A percentile compares a stretch with the other conserved stretches of the same genome.
These are phyloP conservation scores for Hymenoscyphus salicellus DNA, from an alignment of 2,329 filamentous ascomycete genomes.

Conservation along the genomic window DNA sequence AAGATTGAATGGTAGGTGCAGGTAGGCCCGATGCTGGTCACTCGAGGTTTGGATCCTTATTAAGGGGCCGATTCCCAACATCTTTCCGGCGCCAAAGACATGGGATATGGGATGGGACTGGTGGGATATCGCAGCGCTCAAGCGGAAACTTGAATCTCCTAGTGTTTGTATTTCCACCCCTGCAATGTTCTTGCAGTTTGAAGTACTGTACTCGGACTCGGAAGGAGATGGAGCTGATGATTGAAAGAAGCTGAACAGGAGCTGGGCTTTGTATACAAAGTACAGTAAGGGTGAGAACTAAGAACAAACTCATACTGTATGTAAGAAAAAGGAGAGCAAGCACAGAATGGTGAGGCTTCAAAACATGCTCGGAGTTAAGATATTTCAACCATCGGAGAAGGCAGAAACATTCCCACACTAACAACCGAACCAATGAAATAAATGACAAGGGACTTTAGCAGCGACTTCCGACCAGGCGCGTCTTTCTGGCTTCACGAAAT, in stretches of 20 bases:
- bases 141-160: constrained; percentile 19
- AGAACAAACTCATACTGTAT: background rate
- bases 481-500: background rate
- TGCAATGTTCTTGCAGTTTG: background rate
- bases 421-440: background rate
- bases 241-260: background rate
- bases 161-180: constrained; percentile 14
- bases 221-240: background rate
- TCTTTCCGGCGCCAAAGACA: constrained; percentile 14
- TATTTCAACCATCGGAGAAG: background rate
- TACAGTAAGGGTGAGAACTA: background rate
- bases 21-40: constrained; percentile 10
- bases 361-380: background rate
- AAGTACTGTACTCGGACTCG: background rate
- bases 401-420: constrained; percentile 1
- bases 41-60: constrained; percentile 10
- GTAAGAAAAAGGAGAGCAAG: background rate
- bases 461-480: background rate
- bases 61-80: background rate
- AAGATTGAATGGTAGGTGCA: constrained; percentile 13
- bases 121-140: background rate
- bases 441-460: background rate
- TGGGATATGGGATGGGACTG: background rate
- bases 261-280: background rate
- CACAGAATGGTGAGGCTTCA: background rate